These are phyloP conservation scores for Trametes meyenii DNA, from an alignment of 768 basidiomycete genomes.

Conservation along the genomic window DNA sequence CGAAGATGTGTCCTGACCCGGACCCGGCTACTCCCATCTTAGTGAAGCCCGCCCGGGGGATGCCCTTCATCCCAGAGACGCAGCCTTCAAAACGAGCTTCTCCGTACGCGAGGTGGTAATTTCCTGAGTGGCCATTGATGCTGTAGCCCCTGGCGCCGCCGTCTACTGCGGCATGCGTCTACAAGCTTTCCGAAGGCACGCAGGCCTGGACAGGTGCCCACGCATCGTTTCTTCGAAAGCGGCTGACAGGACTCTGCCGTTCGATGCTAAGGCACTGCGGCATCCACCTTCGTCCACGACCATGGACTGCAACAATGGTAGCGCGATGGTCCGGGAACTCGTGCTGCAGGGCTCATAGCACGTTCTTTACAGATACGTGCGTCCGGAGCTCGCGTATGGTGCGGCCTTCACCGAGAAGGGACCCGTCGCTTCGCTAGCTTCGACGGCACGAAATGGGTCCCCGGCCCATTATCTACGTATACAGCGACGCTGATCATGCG, in stretches of 20 bases:
- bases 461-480: neutral
- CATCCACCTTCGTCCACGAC: too few relatives aligned
- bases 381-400: neutral
- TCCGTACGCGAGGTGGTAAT: too few relatives aligned
- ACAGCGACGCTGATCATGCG: slow-evolving; percentile 18
- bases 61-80: neutral
- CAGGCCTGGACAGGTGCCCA: too few relatives aligned
- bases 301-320: too few relatives aligned
- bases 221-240: too few relatives aligned
- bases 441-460: neutral
- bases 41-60: neutral
- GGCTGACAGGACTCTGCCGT: too few relatives aligned
- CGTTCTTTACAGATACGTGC: neutral
- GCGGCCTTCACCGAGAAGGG: neutral
- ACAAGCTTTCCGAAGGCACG: too few relatives aligned
- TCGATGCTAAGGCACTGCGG: too few relatives aligned
- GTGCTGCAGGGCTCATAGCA: neutral
- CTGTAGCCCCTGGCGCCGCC: too few relatives aligned
- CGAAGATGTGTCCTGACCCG: neutral
- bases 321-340: neutral
- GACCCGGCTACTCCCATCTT: neutral
- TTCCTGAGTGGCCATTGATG: too few relatives aligned
- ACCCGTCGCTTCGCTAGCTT: slow-evolving; percentile 3
- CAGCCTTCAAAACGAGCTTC: too few relatives aligned
- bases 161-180: too few relatives aligned